Conservation (phyloP, 208 protist species). For the Tritrichomonas musculus region DNA sequence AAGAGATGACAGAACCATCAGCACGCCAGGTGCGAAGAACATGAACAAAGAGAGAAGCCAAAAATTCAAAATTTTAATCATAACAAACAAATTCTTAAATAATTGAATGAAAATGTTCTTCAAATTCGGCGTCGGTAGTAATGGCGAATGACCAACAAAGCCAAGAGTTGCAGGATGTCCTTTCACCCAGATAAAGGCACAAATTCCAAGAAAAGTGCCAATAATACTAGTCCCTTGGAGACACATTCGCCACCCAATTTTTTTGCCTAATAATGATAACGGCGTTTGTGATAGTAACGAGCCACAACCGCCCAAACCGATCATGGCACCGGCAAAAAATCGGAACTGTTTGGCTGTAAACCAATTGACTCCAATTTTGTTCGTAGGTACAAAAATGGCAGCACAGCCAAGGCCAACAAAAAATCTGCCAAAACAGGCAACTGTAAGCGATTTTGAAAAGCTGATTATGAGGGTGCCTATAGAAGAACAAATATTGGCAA, state of each 20-base stretch:
- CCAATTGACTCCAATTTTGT: constrained; percentile 1
- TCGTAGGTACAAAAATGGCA: background rate
- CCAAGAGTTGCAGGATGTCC: background rate
- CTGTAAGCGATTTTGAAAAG: background rate
- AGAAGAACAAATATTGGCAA: background rate
- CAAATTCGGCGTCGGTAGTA: background rate
- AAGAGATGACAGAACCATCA: background rate
- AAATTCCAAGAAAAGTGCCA: background rate
- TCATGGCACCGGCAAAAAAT: background rate
- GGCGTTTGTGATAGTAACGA: background rate
- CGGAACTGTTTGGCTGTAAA: background rate
- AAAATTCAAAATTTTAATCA: background rate
- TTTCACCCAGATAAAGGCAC: background rate
- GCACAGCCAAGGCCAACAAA: background rate
- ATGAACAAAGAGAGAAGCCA: background rate
- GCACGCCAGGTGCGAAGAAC: background rate
- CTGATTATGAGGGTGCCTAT: background rate
- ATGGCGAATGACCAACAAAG: background rate
- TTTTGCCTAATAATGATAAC: background rate
- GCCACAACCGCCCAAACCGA: background rate
- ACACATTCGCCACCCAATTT: background rate
- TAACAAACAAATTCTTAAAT: background rate
- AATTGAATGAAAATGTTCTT: background rate
- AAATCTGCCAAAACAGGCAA: background rate
- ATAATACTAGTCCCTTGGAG: background rate